Percentiles rank a stretch among this genome's conserved stretches.
Conservation (phyloP, 2,329 filamentous ascomycete species). For the Myrmaecium sp. region DNA sequence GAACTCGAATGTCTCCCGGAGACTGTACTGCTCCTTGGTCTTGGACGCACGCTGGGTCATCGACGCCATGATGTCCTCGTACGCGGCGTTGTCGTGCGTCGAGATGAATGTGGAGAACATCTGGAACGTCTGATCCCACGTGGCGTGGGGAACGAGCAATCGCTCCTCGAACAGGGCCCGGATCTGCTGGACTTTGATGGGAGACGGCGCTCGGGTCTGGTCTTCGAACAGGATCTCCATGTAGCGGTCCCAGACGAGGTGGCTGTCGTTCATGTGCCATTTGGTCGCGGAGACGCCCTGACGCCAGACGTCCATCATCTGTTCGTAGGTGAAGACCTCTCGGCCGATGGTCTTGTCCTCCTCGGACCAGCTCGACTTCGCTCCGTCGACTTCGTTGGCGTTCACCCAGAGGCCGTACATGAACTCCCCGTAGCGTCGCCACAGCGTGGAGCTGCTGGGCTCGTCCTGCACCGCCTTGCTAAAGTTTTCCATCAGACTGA, state of each 20-base stretch:
- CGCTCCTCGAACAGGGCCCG: slow-evolving; percentile 54
- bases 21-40: slow-evolving; percentile 45
- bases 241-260: slow-evolving; percentile 66
- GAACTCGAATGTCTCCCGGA: slow-evolving; percentile 52
- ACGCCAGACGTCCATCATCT: slow-evolving; percentile 52
- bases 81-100: slow-evolving; percentile 51
- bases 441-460: slow-evolving; percentile 55
- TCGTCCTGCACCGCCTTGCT: slow-evolving; percentile 54
- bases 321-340: slow-evolving; percentile 53
- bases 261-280: slow-evolving; percentile 60
- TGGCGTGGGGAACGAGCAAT: slow-evolving; percentile 53
- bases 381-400: slow-evolving; percentile 39
- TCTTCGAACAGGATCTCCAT: slow-evolving; percentile 54
- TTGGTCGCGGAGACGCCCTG: slow-evolving; percentile 55
- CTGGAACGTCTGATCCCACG: slow-evolving; percentile 60
- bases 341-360: slow-evolving; percentile 54
- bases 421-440: slow-evolving; percentile 65
- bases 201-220: slow-evolving; percentile 38
- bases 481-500: slow-evolving; percentile 55
- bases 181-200: slow-evolving; percentile 44
- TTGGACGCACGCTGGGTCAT: slow-evolving; percentile 45
- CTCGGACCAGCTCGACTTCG: slow-evolving; percentile 32
- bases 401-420: slow-evolving; percentile 54
- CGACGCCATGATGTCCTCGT: slow-evolving; percentile 57
- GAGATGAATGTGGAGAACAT: slow-evolving; percentile 60